Evolutionary conservation across 345 rosid species (phyloP), one percentile per base, ranked within the genome.

Genomic region (Excoecaria agallocha): DNA sequence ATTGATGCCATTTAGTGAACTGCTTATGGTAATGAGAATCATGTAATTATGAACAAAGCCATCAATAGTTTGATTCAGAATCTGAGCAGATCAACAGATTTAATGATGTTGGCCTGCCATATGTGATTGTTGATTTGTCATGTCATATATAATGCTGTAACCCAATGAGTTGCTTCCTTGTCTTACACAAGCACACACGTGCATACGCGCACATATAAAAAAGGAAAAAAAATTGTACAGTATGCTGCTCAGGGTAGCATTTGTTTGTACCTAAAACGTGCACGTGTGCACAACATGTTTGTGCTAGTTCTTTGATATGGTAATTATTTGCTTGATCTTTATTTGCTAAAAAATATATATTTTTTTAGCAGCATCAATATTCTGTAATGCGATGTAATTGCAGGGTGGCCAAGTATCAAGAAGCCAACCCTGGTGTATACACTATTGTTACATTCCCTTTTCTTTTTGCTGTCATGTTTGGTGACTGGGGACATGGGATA

Each of bases 401-500:
- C 90, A 95, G 99, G 78, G 90, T 95, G 86, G 97, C 98, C 22
- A 89, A 68, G 85, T 93, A 93, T 81, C 97, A 93, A 79, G 98
- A 93, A 83, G 97, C 93, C 72, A 95, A 95, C 82, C 99, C 99
- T n/a, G 93, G 85, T 76, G 91, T 95, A 78, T 90, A 39, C 82
- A 95, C 99, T n/a, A 79, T 96, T 51, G 79, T 91, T 75, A 93
- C 98, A 71, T 96, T 96, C 76, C 98, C 99, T 43, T 96, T 96
- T 82, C 96, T 96, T 66, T 95, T 95, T 73, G 99, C 99, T 52
- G 93, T 93, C 81, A 95, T 95, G 99, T 93, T 95, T 85, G 99
- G 99, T 79, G 99, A 95, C 74, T 95, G 98, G 99, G 99, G 99
- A 3, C 99, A 93, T 84, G 99, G 99, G 81, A 91, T 96, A 75